A percentile compares a stretch with the other conserved stretches of the same genome.
Conservation (phyloP, 805 yeast species). For the Yamadazyma akitaensis region DNA sequence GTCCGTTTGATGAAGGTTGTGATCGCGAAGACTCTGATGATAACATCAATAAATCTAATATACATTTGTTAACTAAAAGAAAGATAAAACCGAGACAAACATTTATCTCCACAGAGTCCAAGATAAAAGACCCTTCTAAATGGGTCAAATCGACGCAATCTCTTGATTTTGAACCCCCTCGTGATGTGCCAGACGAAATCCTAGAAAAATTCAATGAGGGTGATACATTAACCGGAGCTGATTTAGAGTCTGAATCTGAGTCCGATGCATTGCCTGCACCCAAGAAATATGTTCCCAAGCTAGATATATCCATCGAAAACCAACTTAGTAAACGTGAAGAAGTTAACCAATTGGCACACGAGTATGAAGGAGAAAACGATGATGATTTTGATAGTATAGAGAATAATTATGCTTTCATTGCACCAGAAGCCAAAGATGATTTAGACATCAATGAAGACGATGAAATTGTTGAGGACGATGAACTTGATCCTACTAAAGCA, state of each 20-base stretch:
- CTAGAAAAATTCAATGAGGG: constrained; percentile 5
- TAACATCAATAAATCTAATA: background rate
- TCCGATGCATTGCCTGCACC: background rate
- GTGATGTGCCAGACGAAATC: background rate
- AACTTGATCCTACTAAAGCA: background rate
- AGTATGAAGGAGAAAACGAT: constrained; percentile 11
- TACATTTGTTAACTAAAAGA: background rate
- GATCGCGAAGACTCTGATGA: background rate
- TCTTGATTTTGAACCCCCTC: background rate
- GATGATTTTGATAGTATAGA: constrained; percentile 7
- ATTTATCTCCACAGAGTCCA: background rate
- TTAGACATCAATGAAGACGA: constrained; percentile 5
- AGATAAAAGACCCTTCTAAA: background rate
- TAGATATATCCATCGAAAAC: constrained; percentile 2
- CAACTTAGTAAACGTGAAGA: constrained; percentile 4
- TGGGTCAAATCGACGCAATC: background rate
- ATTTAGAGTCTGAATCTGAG: constrained; percentile 3
- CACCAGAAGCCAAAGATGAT: constrained; percentile 9
- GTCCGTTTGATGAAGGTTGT: background rate
- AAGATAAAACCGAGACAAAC: constrained; percentile 4
- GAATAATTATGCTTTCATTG: constrained; percentile 10
- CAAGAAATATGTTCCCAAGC: constrained; percentile 14
- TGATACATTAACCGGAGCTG: constrained; percentile 7
- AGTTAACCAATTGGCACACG: constrained; percentile 9
- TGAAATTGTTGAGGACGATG: constrained; percentile 6